Evolutionary conservation across 2,329 filamentous ascomycete genomes (phyloP).

Genomic region (Calonectria honghensis): DNA sequence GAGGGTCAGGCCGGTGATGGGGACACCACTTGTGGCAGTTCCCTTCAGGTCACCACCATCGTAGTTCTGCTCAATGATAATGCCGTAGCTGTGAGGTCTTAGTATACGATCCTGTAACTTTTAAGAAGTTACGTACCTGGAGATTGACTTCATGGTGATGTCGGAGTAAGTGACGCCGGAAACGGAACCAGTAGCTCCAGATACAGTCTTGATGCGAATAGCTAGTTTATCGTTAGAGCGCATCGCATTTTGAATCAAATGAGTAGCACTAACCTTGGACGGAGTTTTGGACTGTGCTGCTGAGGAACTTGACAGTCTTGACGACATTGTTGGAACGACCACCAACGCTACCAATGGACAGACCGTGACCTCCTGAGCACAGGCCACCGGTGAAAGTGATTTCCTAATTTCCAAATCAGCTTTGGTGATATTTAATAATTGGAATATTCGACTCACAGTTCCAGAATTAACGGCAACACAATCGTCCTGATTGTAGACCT

Average conservation of each 20-base stretch:
- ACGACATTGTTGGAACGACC: slow-evolving; percentile 72
- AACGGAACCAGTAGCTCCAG: slow-evolving; percentile 65
- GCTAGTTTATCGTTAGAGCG: slow-evolving; percentile 12
- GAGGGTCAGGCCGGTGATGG: slow-evolving; percentile 69
- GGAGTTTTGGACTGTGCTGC: slow-evolving; percentile 69
- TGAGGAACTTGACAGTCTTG: slow-evolving; percentile 68
- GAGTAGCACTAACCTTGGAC: slow-evolving; percentile 63
- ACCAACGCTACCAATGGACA: slow-evolving; percentile 66
- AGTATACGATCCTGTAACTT: too few relatives aligned
- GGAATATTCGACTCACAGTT: slow-evolving; percentile 42
- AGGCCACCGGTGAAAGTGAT: slow-evolving; percentile 66
- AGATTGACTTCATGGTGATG: slow-evolving; percentile 64
- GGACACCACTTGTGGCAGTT: slow-evolving; percentile 66
- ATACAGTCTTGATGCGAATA: slow-evolving; percentile 69
- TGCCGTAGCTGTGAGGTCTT: slow-evolving; percentile 54
- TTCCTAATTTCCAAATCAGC: slow-evolving; percentile 48
- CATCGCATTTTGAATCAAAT: accelerated
- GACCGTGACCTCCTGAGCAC: slow-evolving; percentile 66
- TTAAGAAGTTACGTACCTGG: slow-evolving; percentile 50
- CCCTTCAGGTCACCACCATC: slow-evolving; percentile 67
- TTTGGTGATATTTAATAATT: neutral
- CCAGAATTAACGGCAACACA: slow-evolving; percentile 75
- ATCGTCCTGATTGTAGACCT: slow-evolving; percentile 77
- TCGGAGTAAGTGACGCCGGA: slow-evolving; percentile 65
- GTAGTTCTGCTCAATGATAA: slow-evolving; percentile 66